Base-by-base conservation (phyloP, 1,284 basidiomycete species). In the Coniophora puteana region DNA sequence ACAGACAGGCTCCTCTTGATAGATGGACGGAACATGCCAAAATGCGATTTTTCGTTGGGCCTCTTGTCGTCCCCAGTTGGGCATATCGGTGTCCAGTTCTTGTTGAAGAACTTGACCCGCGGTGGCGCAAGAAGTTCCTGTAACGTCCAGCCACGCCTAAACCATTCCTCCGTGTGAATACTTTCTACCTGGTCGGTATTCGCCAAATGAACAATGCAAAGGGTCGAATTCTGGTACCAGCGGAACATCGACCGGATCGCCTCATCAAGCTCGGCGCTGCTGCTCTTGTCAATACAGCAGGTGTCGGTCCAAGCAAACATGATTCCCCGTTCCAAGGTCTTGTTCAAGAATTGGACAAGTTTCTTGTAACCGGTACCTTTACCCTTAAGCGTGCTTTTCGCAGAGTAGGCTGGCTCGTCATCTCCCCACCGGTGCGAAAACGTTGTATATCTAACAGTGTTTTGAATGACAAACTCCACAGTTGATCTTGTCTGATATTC, bases 221-320 rank as follows among this genome's bases (percentile, higher is more conserved):
- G n/a, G n/a, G n/a, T n/a, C n/a, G 29, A 31, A 8, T 31, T 18
- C n/a, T 18, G 14, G 29, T 31, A 31, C 29, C 29, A 31, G 14
- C 29, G 14, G 29, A 31, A 31, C 29, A 31, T 31, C 29, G 29
- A 31, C 7, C 29, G 29, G n/a, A 31, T 31, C 7, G 29, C 14
- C n/a, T 31, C 29, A 18, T 31, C 29, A n/a, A 31, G n/a, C 29
- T 31, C 29, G 8, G 29, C 14, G 29, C 29, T 31, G n/a, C 29
- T 31, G 14, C n/a, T 31, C 29, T 31, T 23, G 21, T 35, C 33
- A 21, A 35, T 35, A 21, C 33, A 35, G 33, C 33, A 35, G 7
- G 33, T 35, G 23, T 35, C 33, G 17, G 33, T 13, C 33, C 33
- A 35, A 20, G 33, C 33, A 31, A 31, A 31, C 7, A 14, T 18